Conservation (phyloP, 2,329 filamentous ascomycete genomes). For the Nemania diffusa region DNA sequence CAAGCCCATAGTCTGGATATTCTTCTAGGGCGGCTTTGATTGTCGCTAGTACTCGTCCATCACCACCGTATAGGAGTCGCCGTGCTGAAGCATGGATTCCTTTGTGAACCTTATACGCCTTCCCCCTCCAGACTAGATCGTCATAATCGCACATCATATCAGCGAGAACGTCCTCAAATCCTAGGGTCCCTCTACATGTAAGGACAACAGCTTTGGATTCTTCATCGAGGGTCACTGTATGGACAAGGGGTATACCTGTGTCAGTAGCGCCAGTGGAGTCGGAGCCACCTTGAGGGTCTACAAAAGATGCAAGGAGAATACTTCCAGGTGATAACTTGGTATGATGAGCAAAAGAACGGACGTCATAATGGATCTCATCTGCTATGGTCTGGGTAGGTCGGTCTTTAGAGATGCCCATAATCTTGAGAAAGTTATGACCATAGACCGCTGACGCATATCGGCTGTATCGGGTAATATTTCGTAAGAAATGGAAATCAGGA, state of each 20-base stretch:
- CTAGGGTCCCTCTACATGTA: constrained; percentile 77
- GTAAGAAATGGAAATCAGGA: constrained; percentile 67
- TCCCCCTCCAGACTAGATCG: constrained; percentile 70
- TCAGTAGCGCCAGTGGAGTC: constrained; percentile 72
- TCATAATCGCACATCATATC: constrained; percentile 82
- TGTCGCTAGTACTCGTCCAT: constrained; percentile 73
- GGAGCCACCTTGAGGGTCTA: constrained; percentile 74
- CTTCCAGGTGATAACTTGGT: constrained; percentile 67
- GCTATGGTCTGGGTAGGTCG: constrained; percentile 55
- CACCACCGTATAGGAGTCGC: constrained; percentile 73
- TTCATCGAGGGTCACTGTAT: constrained; percentile 78
- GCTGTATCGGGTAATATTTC: constrained; percentile 73
- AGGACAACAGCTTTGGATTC: constrained; percentile 77
- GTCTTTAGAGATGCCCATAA: constrained; percentile 69
- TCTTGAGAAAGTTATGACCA: constrained; percentile 69
- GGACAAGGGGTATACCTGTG: constrained; percentile 75
- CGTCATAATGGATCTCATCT: constrained; percentile 66
- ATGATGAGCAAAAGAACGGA: constrained; percentile 72
- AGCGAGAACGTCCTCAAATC: constrained; percentile 78
- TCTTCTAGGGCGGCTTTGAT: constrained; percentile 73
- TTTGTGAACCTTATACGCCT: constrained; percentile 76
- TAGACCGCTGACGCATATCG: constrained; percentile 74
- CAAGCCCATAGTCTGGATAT: constrained; percentile 74
- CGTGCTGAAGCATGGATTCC: constrained; percentile 78
- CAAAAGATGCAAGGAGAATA: constrained; percentile 75